Conservation (phyloP, 169 alveolate genomes). For the Theileria parva region DNA sequence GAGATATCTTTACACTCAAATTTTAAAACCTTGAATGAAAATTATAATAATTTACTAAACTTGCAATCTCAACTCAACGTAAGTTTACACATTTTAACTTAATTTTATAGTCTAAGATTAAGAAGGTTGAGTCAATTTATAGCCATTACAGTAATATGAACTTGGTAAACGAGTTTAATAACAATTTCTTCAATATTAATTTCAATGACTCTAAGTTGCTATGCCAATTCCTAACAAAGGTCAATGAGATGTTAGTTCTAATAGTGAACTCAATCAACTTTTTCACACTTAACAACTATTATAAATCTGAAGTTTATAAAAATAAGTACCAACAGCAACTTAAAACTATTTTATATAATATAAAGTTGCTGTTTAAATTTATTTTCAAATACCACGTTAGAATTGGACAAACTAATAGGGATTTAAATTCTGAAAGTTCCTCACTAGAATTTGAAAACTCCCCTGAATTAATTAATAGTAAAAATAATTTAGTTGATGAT, state of each 20-base stretch:
- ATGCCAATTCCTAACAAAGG: neutral
- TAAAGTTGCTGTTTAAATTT: neutral
- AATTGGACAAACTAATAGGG: neutral
- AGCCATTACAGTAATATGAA: constrained; percentile 22
- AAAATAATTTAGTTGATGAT: neutral
- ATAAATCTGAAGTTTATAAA: neutral
- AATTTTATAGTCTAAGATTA: constrained; percentile 8
- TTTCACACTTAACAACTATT: neutral
- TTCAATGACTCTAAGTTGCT: neutral
- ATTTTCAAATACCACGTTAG: neutral
- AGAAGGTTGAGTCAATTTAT: constrained; percentile 44
- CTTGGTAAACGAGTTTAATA: neutral
- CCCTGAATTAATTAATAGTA: neutral
- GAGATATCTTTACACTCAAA: constrained; percentile 36
- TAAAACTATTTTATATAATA: neutral
- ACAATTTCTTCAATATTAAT: neutral
- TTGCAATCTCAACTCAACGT: constrained; percentile 24
- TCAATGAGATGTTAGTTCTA: neutral
- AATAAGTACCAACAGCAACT: constrained; percentile 3
- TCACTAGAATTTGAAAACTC: neutral
- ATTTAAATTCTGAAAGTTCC: neutral
- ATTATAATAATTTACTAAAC: constrained; percentile 31
- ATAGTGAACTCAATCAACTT: neutral
- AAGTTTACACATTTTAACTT: neutral
- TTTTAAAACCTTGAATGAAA: constrained; percentile 52